Conservation (phyloP, 2,329 filamentous ascomycete species). For the Sclerotinia subarctica region DNA sequence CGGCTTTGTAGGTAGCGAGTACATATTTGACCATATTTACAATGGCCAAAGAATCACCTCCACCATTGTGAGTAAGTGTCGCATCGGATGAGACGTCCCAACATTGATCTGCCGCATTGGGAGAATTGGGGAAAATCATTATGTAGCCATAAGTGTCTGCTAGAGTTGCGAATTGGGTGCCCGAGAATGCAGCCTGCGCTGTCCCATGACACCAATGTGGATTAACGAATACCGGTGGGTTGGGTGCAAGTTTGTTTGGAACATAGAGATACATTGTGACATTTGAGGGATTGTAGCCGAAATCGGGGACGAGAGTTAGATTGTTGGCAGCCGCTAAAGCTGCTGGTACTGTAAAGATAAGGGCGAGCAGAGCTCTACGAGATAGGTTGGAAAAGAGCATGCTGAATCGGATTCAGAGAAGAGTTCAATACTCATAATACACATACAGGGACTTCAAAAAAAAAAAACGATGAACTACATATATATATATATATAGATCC, state of each 20-base stretch:
- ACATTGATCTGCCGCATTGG: slow-evolving; percentile 49
- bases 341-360: not conserved
- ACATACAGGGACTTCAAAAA: too few relatives aligned
- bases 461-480: not conserved
- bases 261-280: slow-evolving; percentile 35
- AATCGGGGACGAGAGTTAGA: slow-evolving; percentile 25
- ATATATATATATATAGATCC: not conserved
- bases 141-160: slow-evolving; percentile 57
- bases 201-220: slow-evolving; percentile 43
- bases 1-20: slow-evolving; percentile 50
- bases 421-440: not conserved
- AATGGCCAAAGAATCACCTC: slow-evolving; percentile 54
- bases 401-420: not conserved
- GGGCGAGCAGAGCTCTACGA: not conserved
- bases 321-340: not conserved
- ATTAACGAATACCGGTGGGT: slow-evolving; percentile 33
- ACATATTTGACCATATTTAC: slow-evolving; percentile 58
- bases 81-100: slow-evolving; percentile 56
- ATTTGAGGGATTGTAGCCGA: slow-evolving; percentile 29
- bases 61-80: slow-evolving; percentile 52
- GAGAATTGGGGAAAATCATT: slow-evolving; percentile 55
- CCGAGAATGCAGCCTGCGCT: slow-evolving; percentile 37
- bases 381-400: not conserved
- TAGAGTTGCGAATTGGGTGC: slow-evolving; percentile 48
- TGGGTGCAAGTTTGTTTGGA: slow-evolving; percentile 25